Evolutionary conservation across 352 stramenopile genomes (phyloP).

Genomic region (Phytopythium boreale): DNA sequence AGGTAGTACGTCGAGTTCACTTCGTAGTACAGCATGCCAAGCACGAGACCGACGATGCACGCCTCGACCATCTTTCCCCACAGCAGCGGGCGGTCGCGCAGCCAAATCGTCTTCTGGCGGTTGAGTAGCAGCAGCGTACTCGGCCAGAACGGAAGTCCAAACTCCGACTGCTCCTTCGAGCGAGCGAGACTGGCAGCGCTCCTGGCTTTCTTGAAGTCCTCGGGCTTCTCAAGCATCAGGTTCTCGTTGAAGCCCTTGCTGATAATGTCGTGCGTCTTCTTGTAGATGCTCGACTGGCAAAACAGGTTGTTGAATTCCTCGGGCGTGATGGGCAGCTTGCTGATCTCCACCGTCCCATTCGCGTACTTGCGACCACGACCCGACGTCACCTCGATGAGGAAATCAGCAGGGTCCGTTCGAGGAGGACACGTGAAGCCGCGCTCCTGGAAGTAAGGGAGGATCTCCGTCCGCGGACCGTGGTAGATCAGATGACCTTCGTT

Average conservation of each 20-base stretch:
- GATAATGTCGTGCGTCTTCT: slow-evolving; percentile 30
- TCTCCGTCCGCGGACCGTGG: slow-evolving; percentile 74
- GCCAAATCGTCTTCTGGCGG: slow-evolving; percentile 52
- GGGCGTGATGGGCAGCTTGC: slow-evolving; percentile 17
- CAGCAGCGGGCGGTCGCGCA: slow-evolving; percentile 38
- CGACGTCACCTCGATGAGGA: slow-evolving; percentile 56
- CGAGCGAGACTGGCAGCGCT: slow-evolving; percentile 28
- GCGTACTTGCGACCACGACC: slow-evolving; percentile 34
- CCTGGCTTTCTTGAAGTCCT: slow-evolving; percentile 40
- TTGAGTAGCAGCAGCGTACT: slow-evolving; percentile 36
- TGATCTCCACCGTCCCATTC: slow-evolving; percentile 23
- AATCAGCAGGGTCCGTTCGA: slow-evolving; percentile 48
- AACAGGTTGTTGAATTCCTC: slow-evolving; percentile 54
- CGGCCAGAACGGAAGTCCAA: slow-evolving; percentile 25
- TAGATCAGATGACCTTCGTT: slow-evolving; percentile 93
- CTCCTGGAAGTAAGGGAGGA: slow-evolving; percentile 66
- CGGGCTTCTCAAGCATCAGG: slow-evolving; percentile 28
- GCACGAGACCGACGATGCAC: slow-evolving; percentile 53
- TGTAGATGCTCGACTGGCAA: slow-evolving; percentile 44
- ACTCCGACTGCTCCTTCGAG: slow-evolving; percentile 38
- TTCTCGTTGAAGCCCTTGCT: slow-evolving; percentile 29
- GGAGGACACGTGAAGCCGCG: slow-evolving; percentile 51
- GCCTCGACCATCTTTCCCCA: slow-evolving; percentile 47
- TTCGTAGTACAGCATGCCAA: slow-evolving; percentile 62
- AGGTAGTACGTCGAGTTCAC: slow-evolving; percentile 56